Evolutionary conservation across 208 protist genomes (phyloP).

Genomic region (Zelonia costaricensis): DNA sequence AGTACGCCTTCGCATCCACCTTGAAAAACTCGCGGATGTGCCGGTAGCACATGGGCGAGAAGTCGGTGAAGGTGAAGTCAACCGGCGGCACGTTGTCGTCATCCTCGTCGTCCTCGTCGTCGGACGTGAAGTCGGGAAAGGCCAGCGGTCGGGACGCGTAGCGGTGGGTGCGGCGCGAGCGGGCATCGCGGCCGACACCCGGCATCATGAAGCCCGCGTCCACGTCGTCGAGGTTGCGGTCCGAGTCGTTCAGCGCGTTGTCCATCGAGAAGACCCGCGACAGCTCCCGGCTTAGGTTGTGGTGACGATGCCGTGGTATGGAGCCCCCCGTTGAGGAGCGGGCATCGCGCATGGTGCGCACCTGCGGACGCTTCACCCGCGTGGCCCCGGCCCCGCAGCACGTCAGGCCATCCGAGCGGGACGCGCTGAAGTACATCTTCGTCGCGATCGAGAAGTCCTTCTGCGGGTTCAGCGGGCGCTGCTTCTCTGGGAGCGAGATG

Average conservation of each 20-base stretch:
- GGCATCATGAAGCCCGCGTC: conserved; percentile 7
- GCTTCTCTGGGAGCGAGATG: conserved; percentile 84
- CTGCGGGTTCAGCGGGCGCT: conserved; percentile 74
- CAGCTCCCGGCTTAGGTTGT: conserved; percentile 1
- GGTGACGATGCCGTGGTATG: not conserved
- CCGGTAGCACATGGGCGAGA: conserved; percentile 92
- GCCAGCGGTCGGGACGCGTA: not conserved
- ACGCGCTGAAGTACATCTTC: conserved; percentile 47
- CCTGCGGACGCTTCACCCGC: conserved; percentile 1
- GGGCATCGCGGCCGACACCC: not conserved
- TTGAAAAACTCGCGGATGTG: conserved; percentile 89
- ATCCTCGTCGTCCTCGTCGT: conserved; percentile 42
- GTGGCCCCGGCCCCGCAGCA: conserved; percentile 39
- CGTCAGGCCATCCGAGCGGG: conserved; percentile 8
- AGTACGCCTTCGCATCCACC: conserved; percentile 73
- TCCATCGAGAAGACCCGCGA: conserved; percentile 3
- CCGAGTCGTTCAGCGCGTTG: not conserved
- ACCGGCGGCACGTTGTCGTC: conserved; percentile 47
- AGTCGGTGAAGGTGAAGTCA: conserved; percentile 85
- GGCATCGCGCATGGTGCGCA: conserved; percentile 1
- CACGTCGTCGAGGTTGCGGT: conserved; percentile 9
- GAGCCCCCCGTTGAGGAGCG: not conserved
- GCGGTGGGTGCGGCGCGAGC: not conserved
- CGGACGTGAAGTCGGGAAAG: conserved; percentile 21
- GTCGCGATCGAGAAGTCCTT: conserved; percentile 83